Evolutionary conservation across 305 asterid species (phyloP).

Genomic region (Fraxinus nigra): DNA sequence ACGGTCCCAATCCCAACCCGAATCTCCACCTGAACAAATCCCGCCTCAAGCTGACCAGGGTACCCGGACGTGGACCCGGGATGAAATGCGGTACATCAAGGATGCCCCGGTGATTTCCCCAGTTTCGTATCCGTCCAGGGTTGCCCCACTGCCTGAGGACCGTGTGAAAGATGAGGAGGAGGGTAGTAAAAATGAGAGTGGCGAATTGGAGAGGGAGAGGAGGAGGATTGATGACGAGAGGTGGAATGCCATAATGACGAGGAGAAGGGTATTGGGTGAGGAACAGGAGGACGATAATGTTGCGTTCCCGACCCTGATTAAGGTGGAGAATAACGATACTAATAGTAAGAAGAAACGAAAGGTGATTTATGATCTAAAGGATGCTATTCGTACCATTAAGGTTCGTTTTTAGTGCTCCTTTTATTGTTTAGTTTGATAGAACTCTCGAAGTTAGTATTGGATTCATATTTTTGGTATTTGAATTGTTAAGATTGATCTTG

Average conservation of each 20-base stretch:
- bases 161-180: constrained; percentile 28
- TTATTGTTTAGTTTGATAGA: constrained; percentile 1
- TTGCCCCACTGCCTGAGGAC: constrained; percentile 93
- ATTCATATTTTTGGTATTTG: background rate
- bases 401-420: constrained; percentile 41
- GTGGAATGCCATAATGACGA: constrained; percentile 21
- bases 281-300: constrained; percentile 47
- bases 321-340: constrained; percentile 38
- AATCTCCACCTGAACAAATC: constrained; percentile 23
- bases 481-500: background rate
- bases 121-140: constrained; percentile 63
- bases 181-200: constrained; percentile 28
- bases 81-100: constrained; percentile 78
- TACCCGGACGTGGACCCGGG: constrained; percentile 54
- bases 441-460: background rate
- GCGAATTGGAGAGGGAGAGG: constrained; percentile 65
- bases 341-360: constrained; percentile 53
- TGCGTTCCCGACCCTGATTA: constrained; percentile 70
- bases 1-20: background rate
- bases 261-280: constrained; percentile 37
- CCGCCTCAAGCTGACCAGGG: constrained; percentile 21
- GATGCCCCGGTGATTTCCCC: constrained; percentile 52
- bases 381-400: constrained; percentile 80
- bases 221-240: constrained; percentile 45
- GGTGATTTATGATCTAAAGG: constrained; percentile 78